Evolutionary conservation across 495 filamentous ascomycete genomes (phyloP).

Genomic region (Melanomma pulvis-pyrius): DNA sequence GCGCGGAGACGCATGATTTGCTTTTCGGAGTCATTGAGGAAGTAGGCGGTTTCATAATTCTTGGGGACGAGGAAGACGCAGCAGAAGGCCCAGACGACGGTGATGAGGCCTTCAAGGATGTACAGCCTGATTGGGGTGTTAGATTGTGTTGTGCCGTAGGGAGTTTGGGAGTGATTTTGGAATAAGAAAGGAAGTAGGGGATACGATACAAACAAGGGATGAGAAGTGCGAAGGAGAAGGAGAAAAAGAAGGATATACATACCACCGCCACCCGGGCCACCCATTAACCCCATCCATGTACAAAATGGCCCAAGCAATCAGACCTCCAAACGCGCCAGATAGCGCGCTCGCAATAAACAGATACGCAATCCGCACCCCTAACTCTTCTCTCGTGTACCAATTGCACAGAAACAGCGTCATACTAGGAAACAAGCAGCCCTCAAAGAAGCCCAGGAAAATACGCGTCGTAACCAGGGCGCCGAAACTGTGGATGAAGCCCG

Average conservation of each 20-base stretch:
- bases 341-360: conserved; percentile 35
- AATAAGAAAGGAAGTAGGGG: neutral
- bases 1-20: conserved; percentile 34
- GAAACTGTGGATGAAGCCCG: conserved; percentile 33
- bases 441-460: conserved; percentile 35
- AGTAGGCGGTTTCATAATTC: conserved; percentile 47
- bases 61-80: conserved; percentile 46
- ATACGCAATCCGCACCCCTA: conserved; percentile 30
- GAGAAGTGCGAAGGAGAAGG: neutral
- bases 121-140: conserved; percentile 41
- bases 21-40: conserved; percentile 30
- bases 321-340: conserved; percentile 32
- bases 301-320: conserved; percentile 32
- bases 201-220: neutral
- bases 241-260: conserved; percentile 23
- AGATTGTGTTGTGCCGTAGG: neutral
- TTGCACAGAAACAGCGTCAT: conserved; percentile 36
- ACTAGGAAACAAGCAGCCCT: conserved; percentile 34
- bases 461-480: conserved; percentile 25
- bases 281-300: conserved; percentile 35
- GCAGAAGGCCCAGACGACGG: conserved; percentile 39
- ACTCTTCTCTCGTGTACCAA: conserved; percentile 36
- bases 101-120: conserved; percentile 48
- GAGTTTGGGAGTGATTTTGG: neutral
- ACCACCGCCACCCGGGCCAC: conserved; percentile 36